phyloP scores from a whole-genome alignment of 1,139 yeast species.

The Saccharomyces hybrid region DNA sequence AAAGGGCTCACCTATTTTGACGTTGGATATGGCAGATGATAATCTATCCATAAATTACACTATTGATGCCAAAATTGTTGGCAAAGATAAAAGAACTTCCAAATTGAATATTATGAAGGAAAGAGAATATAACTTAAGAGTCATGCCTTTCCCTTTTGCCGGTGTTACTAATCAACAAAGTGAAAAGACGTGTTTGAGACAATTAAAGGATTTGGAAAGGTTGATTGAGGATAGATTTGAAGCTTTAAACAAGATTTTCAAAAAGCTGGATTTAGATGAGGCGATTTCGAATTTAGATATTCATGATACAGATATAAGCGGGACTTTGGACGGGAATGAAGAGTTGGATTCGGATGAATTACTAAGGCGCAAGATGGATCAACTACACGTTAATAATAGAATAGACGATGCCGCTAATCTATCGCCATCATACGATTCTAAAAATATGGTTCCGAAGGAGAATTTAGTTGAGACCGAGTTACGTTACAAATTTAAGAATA shows the following conservation, averaged over 20 bases:
- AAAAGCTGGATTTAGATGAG: constrained; percentile 14
- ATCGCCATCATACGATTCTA: constrained; percentile 13
- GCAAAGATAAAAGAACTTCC: constrained; percentile 19
- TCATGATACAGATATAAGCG: constrained; percentile 18
- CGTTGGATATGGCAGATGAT: constrained; percentile 32
- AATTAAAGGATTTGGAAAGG: constrained; percentile 15
- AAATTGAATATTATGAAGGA: constrained; percentile 25
- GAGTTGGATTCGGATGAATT: constrained; percentile 18
- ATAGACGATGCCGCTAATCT: constrained; percentile 11
- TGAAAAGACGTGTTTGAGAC: constrained; percentile 11
- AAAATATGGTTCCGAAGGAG: constrained; percentile 10
- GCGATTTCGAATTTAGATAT: constrained; percentile 19
- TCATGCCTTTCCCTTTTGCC: constrained; percentile 34
- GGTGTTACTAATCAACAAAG: not conserved
- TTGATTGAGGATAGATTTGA: constrained; percentile 19
- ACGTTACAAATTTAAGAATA: constrained; percentile 16
- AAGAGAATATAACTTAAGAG: constrained; percentile 30
- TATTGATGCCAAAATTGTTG: constrained; percentile 30
- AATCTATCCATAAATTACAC: constrained; percentile 30
- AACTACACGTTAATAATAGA: constrained; percentile 20
- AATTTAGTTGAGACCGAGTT: constrained; percentile 17
- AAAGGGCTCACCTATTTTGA: constrained; percentile 35
- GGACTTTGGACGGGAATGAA: constrained; percentile 14
- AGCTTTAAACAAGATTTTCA: constrained; percentile 18
- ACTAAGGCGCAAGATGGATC: constrained; percentile 19